phyloP scores from a whole-genome alignment of 2,329 filamentous ascomycete genomes.

The Phaeosphaeriaceae sp. region DNA sequence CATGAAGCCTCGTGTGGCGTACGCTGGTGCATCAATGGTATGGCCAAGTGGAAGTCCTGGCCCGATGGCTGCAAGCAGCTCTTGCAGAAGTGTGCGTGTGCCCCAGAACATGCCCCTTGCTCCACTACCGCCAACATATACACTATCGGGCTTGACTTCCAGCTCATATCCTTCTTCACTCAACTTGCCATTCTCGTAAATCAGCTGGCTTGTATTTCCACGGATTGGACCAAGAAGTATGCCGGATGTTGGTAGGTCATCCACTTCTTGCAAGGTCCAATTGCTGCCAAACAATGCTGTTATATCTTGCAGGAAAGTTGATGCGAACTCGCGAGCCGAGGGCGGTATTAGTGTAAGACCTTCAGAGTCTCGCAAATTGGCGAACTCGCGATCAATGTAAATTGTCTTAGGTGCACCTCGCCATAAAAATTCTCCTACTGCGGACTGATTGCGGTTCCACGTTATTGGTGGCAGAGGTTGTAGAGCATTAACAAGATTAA shows the following conservation, averaged over 20 bases:
- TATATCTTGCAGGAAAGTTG: constrained; percentile 56
- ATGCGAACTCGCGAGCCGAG: constrained; percentile 57
- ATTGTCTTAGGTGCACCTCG: constrained; percentile 37
- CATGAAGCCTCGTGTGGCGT: constrained; percentile 55
- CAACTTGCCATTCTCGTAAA: constrained; percentile 55
- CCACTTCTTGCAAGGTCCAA: constrained; percentile 53
- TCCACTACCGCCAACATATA: constrained; percentile 52
- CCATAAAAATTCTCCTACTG: constrained; percentile 31
- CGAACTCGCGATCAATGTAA: constrained; percentile 53
- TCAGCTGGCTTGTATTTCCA: constrained; percentile 37
- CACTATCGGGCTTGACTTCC: constrained; percentile 41
- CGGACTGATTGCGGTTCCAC: constrained; percentile 23
- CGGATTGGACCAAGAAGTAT: constrained; percentile 53
- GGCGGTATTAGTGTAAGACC: constrained; percentile 62
- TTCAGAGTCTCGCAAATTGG: constrained; percentile 49
- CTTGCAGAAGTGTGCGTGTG: constrained; percentile 55
- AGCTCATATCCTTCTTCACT: constrained; percentile 62
- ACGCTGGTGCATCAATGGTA: constrained; percentile 52
- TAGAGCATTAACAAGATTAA: constrained; percentile 37
- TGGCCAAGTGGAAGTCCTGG: constrained; percentile 35
- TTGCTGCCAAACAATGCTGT: constrained; percentile 48
- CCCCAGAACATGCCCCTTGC: constrained; percentile 58
- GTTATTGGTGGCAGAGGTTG: constrained; percentile 51
- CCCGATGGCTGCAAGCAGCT: constrained; percentile 48
- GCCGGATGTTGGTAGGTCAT: constrained; percentile 47